Base-by-base conservation (phyloP, 202 grass and related monocot species). In the Setaria viridis region DNA sequence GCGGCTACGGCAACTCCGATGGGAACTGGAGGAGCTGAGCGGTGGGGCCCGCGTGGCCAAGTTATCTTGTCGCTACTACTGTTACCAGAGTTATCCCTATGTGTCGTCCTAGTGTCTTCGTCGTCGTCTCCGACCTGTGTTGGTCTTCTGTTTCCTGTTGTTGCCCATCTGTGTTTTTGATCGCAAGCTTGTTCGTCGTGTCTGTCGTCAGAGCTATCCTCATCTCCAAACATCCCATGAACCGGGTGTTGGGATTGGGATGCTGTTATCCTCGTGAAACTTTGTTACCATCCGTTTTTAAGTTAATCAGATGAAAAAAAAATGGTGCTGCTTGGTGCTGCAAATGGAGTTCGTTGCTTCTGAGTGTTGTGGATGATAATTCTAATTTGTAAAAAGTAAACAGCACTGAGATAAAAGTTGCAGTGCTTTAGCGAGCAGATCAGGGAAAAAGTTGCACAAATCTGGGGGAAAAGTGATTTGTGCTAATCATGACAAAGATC, bases 11-110 rank as follows among this genome's bases (percentile, higher is more conserved):
- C 47, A 67, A 50, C 68, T 93, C 91, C 48, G 94, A 90, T 0
- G 88, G 86, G 76, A 89, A 39, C 84, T 97, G 92, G 92, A 91
- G 93, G 91, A 84, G 48, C 81, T 94, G 76, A 97, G 74, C 45
- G 65, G 54, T 80, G 71, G 67, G 78, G 67, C 85, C 66, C 42
- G 2, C 17, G 13, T 0, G 62, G 11, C 67, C 81, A 62, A 63
- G 78, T 81, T 80, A 82, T 85, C 78, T 4, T 62, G 42, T 80
- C 39, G 62, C 35, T 53, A 15, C 62, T 51, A 62, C 55, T 66
- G 41, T 62, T 64, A 54, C 29, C 48, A 16, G 75, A 30, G 20
- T 58, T 55, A 72, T 58, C 66, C 3, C 30, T 58, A 79, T 91
- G 86, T 71, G 57, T 70, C 39, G 39, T 41, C 39, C 58, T 42